These are phyloP conservation scores for Aureobasidium subglaciale DNA, from an alignment of 2,329 filamentous ascomycete species.

Conservation along the genomic window DNA sequence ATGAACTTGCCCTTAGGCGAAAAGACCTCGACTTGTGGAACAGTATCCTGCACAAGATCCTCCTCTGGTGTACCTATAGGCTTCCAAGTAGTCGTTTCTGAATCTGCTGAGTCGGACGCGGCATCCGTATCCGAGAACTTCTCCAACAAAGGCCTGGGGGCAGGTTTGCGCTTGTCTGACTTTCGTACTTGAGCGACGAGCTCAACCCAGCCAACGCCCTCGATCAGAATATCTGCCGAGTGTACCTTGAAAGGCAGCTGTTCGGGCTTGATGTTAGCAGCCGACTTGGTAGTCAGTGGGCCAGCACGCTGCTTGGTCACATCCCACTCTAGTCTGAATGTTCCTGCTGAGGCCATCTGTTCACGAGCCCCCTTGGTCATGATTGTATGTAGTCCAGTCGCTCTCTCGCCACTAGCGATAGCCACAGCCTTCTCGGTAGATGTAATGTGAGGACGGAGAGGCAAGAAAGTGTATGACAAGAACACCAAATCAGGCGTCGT, in stretches of 20 bases:
- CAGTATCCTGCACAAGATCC: conserved; percentile 29
- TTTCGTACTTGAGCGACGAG: conserved; percentile 70
- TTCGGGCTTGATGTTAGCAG: conserved; percentile 57
- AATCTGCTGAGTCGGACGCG: background rate
- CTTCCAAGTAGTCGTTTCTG: background rate
- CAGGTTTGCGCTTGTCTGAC: conserved; percentile 10
- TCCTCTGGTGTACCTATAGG: background rate
- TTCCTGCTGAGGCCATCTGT: conserved; percentile 56
- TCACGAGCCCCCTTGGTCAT: conserved; percentile 44
- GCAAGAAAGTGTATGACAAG: conserved; percentile 80
- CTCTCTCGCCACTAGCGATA: conserved; percentile 59
- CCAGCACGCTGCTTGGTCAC: conserved; percentile 75
- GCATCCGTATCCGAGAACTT: background rate
- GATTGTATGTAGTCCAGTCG: conserved; percentile 50
- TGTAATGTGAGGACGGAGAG: conserved; percentile 69
- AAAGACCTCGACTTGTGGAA: conserved; percentile 76
- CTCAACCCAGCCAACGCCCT: conserved; percentile 92
- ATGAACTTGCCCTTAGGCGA: conserved; percentile 79
- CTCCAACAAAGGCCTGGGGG: background rate
- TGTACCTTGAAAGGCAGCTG: conserved; percentile 72
- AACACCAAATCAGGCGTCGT: conserved; percentile 57
- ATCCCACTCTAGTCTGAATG: conserved; percentile 69
- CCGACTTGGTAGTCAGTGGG: conserved; percentile 58
- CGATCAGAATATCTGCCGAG: conserved; percentile 76
- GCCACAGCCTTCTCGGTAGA: conserved; percentile 70